Evolutionary conservation across 2,329 filamentous ascomycete species (phyloP), one percentile per base, ranked within the genome.

Genomic region (Sclerotiophoma versabilis): DNA sequence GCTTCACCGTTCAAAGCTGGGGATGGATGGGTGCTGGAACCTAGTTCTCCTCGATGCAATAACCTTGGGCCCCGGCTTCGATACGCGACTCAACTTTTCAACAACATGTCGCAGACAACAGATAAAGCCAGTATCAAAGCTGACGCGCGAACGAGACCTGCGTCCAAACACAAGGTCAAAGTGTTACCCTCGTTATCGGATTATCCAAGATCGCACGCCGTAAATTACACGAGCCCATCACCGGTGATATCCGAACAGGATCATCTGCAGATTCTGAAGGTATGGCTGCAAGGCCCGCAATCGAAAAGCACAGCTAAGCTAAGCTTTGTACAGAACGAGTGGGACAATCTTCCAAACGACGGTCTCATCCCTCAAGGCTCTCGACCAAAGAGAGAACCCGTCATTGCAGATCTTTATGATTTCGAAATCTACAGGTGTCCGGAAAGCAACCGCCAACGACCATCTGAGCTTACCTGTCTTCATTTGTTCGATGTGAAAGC

Each of bases 401-500:
- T 68, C 1, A 56, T 60, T 3, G 43, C 59, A 2, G 64, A 71
- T 6, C 9, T 72, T 0, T 26, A 60, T 8, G 58, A 66, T 10
- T 74, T 67, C 22, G 68, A 71, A 25, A 63, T 71, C 0, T 72
- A 67, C 34, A 52, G 49, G 27, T 57, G 53, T 4, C 60, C 61
- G 12, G 7, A 25, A 49, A 33, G 20, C 7, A 9, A 38, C 42
- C 10, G 49, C 44, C 10, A 53, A 44, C 22, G 52, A 42, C 26
- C 30, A 52, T 25, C 59, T n/a, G 45, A 68, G 48, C 14, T 71
- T 1, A 56, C 46, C 2, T 54, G 64, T 8, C 32, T 72, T 6
- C 62, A 70, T 14, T 32, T 62, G 0, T 58, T 70, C 12, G 54
- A 65, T 4, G 29, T 61, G 5, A 57, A 63, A 5, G 55, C 56